Base-by-base conservation (phyloP, 2,329 filamentous ascomycete species). In the Phaeosphaeria sp. region DNA sequence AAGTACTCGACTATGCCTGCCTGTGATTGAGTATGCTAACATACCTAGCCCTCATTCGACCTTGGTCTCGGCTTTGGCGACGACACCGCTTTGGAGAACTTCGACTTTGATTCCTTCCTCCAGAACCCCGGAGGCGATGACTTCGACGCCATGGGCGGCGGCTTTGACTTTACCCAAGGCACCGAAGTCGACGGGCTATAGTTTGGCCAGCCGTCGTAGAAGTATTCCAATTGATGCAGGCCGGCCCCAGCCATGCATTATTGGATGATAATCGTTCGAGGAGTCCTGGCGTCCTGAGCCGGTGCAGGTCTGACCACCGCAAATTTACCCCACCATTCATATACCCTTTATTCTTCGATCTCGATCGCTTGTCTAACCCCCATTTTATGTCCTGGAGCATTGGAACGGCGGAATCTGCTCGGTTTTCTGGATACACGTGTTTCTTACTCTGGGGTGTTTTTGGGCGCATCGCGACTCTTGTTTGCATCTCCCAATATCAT, bases 101-200 rank as follows among this genome's bases (percentile, higher is more conserved):
- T 89, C 72, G 86, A 89, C 74, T 89, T 89, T 72, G 87, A 89
- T 69, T 86, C 84, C 17, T 89, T 89, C 78, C 78, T 89, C 51
- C 86, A 88, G 67, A 86, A 83, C 25, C 78, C 77, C 42, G 79
- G 80, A 40, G 84, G 84, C 63, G 68, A 63, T 39, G 73, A 66
- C 9, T 75, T 81, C 42, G 74, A 75, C 48, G 71, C 72, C 36
- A 50, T 74, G 47, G 62, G 59, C n/a, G 55, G 49, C 20, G 72
- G 74, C 42, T 75, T 76, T 47, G 68, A 67, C 56, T 80, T 81
- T 55, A 71, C 69, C 27, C 69, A 72, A 51, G 56, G 60, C 3
- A 65, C 74, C n/a, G 75, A 77, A 63, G 69, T 60, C 36, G 51
- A 44, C 52, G 39, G 51, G 30, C 25, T 56, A 46, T 55, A 55